Evolutionary conservation across 768 basidiomycete genomes (phyloP).

Genomic region (Tricholoma flavovirens): DNA sequence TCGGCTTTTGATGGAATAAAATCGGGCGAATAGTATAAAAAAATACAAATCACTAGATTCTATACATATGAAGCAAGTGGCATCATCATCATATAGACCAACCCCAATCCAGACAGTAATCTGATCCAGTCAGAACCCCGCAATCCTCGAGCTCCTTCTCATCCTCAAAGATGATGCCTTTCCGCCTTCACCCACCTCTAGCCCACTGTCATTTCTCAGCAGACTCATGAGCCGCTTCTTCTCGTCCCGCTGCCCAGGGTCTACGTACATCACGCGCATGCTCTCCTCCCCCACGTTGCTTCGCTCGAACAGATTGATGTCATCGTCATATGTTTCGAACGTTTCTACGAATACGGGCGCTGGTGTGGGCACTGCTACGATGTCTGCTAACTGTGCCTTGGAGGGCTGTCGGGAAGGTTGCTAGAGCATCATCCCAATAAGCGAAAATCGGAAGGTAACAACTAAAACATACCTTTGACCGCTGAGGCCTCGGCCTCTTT

Average conservation of each 20-base stretch:
- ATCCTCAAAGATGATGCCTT: constrained; percentile 5
- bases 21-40: no score
- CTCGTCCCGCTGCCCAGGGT: constrained; percentile 58
- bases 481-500: constrained; percentile 34
- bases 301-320: constrained; percentile 15
- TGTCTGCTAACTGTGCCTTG: constrained; percentile 19
- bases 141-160: constrained; percentile 16
- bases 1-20: no score
- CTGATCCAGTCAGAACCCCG: constrained; percentile 8
- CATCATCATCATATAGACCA: no score
- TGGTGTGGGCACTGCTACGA: constrained; percentile 12
- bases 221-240: constrained; percentile 52
- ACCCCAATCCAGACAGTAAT: no score
- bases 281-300: constrained; percentile 34
- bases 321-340: constrained; percentile 26
- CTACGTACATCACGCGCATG: constrained; percentile 60
- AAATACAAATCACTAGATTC: no score
- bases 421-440: background rate
- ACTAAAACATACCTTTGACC: constrained; percentile 25
- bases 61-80: no score
- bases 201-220: constrained; percentile 30
- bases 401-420: constrained; percentile 37
- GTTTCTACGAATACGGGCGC: constrained; percentile 17
- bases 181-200: constrained; percentile 21
- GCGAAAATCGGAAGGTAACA: background rate